Conservation (phyloP, 345 rosid species). For the Populus pruinosa region DNA sequence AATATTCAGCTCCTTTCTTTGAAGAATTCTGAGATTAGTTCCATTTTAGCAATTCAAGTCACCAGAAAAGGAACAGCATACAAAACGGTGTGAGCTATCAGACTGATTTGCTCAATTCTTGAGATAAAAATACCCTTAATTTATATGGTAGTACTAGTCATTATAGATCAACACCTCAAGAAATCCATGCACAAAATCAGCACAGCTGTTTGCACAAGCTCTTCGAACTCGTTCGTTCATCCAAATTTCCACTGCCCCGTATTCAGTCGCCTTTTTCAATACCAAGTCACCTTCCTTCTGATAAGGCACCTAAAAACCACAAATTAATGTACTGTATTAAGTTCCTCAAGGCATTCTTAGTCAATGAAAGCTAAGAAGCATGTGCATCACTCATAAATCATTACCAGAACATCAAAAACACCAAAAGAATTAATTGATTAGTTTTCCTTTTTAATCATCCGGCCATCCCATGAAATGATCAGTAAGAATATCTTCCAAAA, state of each 20-base stretch:
- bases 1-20: slow-evolving; percentile 76
- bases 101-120: slow-evolving; percentile 13
- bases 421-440: not conserved
- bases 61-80: slow-evolving; percentile 1
- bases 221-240: slow-evolving; percentile 96
- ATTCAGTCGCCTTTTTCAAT: slow-evolving; percentile 93
- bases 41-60: slow-evolving; percentile 13
- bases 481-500: not conserved
- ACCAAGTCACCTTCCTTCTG: slow-evolving; percentile 77
- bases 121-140: slow-evolving; percentile 24
- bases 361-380: not conserved
- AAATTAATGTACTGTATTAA: not conserved
- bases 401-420: not conserved
- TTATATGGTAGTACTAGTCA: slow-evolving; percentile 32
- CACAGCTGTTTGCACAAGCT: slow-evolving; percentile 95
- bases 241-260: slow-evolving; percentile 97
- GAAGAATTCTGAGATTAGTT: slow-evolving; percentile 59
- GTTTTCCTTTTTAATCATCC: not conserved
- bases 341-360: not conserved
- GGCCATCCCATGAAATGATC: not conserved
- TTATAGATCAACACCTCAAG: slow-evolving; percentile 62
- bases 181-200: slow-evolving; percentile 84
- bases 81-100: not conserved
- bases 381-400: not conserved
- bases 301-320: slow-evolving; percentile 13